Evolutionary conservation across 768 basidiomycete genomes (phyloP), one percentile per base, ranked within the genome.

Genomic region (Leucocoprinus leucothites): DNA sequence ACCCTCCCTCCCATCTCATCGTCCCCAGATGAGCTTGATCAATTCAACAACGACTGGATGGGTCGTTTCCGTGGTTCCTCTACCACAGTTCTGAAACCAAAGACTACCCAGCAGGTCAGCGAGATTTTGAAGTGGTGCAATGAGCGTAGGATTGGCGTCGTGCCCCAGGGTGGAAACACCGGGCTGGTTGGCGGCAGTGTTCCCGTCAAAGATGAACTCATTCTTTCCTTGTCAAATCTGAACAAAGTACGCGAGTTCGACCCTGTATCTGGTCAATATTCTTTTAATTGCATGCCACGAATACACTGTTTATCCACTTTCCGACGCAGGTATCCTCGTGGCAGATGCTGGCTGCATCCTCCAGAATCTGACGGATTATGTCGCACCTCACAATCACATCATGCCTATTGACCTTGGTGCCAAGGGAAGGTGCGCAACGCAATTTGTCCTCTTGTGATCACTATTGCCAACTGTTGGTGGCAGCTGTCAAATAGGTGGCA

Each of bases 151-250:
- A 89, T 99, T 40, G 87, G 86, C n/a, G 82, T 98, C 51, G 94
- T 97, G 1, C 97, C 97, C 1, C 97, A 99, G 69, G 96, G 97
- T 45, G 97, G 97, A 44, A 99, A 99, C 73, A 99, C 97, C 0
- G 97, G 97, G 14, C 82, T 99, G 11, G 97, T 99, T 35, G 97
- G 95, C 53, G 97, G 97, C 35, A 86, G 94, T 58, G 89, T 96
- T 9, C 96, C 97, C 0, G 67, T 94, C 36, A 75, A 84, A 61
- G 87, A 95, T 67, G 97, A 99, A 70, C 70, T 98, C 58, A 80
- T 99, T 49, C 73, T 99, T 49, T 94, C 82, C 58, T 78, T 96
- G 38, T 75, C 85, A 19, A 93, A 89, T 64, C 84, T 99, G 84
- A 85, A 82, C 64, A 79, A 81, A 58, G 81, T 94, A 48, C 86